Evolutionary conservation across 805 yeast genomes (phyloP).

Genomic region (Wickerhamomyces bisporus): DNA sequence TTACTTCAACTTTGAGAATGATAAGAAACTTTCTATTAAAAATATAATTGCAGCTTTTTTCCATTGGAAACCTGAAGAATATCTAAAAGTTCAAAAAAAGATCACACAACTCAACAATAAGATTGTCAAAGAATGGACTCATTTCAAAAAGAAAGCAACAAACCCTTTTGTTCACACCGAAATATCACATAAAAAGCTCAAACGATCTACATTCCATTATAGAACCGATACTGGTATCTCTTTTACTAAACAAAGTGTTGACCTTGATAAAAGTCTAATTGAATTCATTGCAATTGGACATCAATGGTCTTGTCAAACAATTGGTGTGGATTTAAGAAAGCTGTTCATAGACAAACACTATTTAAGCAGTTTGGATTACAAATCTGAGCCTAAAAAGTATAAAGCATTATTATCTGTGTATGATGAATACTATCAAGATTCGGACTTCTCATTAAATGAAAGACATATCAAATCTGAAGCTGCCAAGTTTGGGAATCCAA

Average conservation of each 20-base stretch:
- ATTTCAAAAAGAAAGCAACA: slow-evolving; percentile 7
- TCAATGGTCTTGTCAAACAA: slow-evolving; percentile 25
- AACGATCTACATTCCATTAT: slow-evolving; percentile 13
- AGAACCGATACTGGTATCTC: slow-evolving; percentile 15
- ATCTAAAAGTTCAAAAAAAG: not conserved
- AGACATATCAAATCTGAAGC: slow-evolving; percentile 12
- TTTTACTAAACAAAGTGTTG: slow-evolving; percentile 16
- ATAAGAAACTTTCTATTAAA: slow-evolving; percentile 16
- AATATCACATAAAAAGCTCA: slow-evolving; percentile 6
- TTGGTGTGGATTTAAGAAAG: slow-evolving; percentile 16
- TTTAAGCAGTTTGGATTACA: not conserved
- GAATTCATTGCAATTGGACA: slow-evolving; percentile 20
- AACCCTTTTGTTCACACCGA: not conserved
- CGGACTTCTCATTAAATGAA: slow-evolving; percentile 10
- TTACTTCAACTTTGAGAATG: slow-evolving; percentile 18
- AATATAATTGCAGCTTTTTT: slow-evolving; percentile 21
- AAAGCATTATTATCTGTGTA: slow-evolving; percentile 19
- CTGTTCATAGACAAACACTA: slow-evolving; percentile 14
- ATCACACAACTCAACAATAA: slow-evolving; percentile 12
- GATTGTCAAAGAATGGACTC: slow-evolving; percentile 19
- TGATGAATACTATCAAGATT: slow-evolving; percentile 22
- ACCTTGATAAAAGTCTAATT: slow-evolving; percentile 12
- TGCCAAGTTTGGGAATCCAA: slow-evolving; percentile 8
- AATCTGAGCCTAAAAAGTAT: not conserved
- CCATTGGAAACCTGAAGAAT: slow-evolving; percentile 10